Evolutionary conservation across 2,329 filamentous ascomycete species (phyloP).

Genomic region (Diaporthe vexans): DNA sequence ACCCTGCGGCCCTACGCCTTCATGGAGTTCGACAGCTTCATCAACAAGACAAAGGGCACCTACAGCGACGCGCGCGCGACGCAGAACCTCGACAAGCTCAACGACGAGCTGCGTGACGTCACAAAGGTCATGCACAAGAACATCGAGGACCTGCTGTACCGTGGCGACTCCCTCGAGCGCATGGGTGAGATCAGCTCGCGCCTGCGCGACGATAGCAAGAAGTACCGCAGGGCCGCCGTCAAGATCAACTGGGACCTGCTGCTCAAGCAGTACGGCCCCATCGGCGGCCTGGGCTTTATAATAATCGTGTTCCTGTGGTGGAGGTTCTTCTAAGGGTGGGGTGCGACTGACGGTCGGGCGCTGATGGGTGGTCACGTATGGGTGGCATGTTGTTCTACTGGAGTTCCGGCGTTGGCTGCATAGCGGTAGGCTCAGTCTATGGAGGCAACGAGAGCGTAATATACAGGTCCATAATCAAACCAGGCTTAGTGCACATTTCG

Average conservation of each 20-base stretch:
- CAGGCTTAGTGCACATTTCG: not conserved
- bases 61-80: slow-evolving; percentile 94
- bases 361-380: not conserved
- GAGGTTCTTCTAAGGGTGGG: slow-evolving; percentile 81
- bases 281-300: slow-evolving; percentile 84
- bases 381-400: not conserved
- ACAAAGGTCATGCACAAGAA: slow-evolving; percentile 99
- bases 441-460: slow-evolving; percentile 16
- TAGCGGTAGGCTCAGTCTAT: slow-evolving; percentile 34
- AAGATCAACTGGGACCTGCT: slow-evolving; percentile 98
- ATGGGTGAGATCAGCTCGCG: slow-evolving; percentile 96
- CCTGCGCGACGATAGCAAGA: slow-evolving; percentile 91
- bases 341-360: not conserved
- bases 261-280: slow-evolving; percentile 95
- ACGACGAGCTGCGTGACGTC: slow-evolving; percentile 96
- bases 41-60: slow-evolving; percentile 90
- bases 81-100: slow-evolving; percentile 94
- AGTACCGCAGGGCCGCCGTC: slow-evolving; percentile 92
- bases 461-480: slow-evolving; percentile 2
- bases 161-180: slow-evolving; percentile 92
- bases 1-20: slow-evolving; percentile 92
- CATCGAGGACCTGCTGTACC: slow-evolving; percentile 96
- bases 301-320: slow-evolving; percentile 91
- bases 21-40: slow-evolving; percentile 98
- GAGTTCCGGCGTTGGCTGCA: slow-evolving; percentile 40